phyloP scores from a whole-genome alignment of 1,139 yeast species.

The Candida labiduridarum region DNA sequence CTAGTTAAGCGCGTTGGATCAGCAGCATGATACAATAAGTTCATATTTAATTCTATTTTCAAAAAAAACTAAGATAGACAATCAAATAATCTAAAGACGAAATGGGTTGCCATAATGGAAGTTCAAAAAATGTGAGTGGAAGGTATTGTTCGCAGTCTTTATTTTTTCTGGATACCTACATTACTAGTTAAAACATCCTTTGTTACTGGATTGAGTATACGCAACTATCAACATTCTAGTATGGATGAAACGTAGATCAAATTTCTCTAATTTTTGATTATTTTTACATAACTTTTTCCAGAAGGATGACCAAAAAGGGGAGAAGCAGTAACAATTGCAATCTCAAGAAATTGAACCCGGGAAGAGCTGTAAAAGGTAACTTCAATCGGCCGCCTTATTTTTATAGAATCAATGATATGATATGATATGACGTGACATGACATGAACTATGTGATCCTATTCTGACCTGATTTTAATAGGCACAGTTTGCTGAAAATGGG shows the following conservation, averaged over 20 bases:
- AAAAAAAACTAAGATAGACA: background rate
- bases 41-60: background rate
- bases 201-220: constrained; percentile 1
- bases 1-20: background rate
- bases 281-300: background rate
- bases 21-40: background rate
- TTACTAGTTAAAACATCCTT: constrained; percentile 1
- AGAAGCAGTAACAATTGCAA: background rate
- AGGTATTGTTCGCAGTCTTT: background rate
- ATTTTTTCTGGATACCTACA: background rate
- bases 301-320: background rate
- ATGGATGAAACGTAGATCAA: constrained; percentile 2
- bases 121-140: background rate
- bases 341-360: background rate
- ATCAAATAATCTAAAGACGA: background rate
- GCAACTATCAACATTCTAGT: constrained; percentile 2
- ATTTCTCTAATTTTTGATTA: background rate
- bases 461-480: background rate
- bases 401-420: background rate
- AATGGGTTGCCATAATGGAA: background rate
- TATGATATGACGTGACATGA: too few relatives aligned
- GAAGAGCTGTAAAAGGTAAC: background rate
- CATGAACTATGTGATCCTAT: background rate
- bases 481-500: background rate
- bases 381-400: background rate